A percentile compares a stretch with the other conserved stretches of the same genome.
phyloP scores from a whole-genome alignment of 1,284 basidiomycete genomes.

The Naganishia liquefaciens region DNA sequence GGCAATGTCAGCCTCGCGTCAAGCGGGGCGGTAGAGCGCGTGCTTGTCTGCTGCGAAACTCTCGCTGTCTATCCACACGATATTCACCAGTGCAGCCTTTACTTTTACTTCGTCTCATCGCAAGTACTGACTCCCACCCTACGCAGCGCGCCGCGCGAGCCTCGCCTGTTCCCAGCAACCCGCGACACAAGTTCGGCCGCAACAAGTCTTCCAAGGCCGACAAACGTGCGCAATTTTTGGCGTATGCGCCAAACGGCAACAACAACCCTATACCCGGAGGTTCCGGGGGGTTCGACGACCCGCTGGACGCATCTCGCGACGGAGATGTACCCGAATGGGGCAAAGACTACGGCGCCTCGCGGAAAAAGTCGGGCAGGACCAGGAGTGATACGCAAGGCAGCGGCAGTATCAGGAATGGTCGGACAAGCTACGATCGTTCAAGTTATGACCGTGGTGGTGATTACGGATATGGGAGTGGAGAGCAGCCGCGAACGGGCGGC shows the following conservation, averaged over 20 bases:
- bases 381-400: constrained; percentile 24
- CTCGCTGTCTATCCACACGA: too few species aligned
- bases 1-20: too few species aligned
- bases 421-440: neutral
- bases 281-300: constrained; percentile 32
- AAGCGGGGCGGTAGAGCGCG: too few species aligned
- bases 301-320: constrained; percentile 44
- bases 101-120: neutral
- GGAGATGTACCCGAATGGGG: constrained; percentile 56
- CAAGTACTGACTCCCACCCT: neutral
- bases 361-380: constrained; percentile 36
- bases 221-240: constrained; percentile 22
- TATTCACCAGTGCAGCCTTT: too few species aligned
- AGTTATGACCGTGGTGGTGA: constrained; percentile 8
- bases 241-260: constrained; percentile 30
- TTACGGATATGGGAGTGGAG: constrained; percentile 25
- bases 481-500: constrained; percentile 18
- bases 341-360: constrained; percentile 50
- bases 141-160: constrained; percentile 37
- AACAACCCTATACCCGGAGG: neutral
- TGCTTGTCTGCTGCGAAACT: too few species aligned
- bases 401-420: neutral
- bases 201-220: constrained; percentile 15
- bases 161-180: constrained; percentile 7
- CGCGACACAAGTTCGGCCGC: constrained; percentile 4